Evolutionary conservation across 805 yeast genomes (phyloP).

Genomic region (Ogataea sp.): DNA sequence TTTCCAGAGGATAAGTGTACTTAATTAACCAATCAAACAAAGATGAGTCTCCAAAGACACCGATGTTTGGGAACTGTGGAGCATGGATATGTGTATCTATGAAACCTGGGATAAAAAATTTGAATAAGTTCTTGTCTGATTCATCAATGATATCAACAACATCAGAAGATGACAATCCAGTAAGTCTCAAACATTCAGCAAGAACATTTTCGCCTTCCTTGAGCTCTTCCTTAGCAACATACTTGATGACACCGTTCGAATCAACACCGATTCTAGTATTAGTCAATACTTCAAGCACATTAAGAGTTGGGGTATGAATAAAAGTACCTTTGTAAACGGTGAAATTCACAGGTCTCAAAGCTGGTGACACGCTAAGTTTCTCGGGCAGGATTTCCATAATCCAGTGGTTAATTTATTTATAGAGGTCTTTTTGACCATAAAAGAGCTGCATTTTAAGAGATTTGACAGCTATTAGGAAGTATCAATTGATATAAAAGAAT

Average conservation of each 20-base stretch:
- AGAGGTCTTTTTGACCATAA: too few relatives aligned
- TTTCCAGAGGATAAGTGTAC: conserved; percentile 87
- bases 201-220: neutral
- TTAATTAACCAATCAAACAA: conserved; percentile 81
- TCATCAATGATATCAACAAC: conserved; percentile 25
- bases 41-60: conserved; percentile 79
- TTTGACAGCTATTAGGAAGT: too few relatives aligned
- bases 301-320: conserved; percentile 61
- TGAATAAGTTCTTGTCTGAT: conserved; percentile 41
- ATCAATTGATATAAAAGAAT: too few relatives aligned
- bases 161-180: conserved; percentile 6
- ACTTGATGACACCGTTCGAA: conserved; percentile 43
- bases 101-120: conserved; percentile 77
- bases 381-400: conserved; percentile 3
- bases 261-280: conserved; percentile 60
- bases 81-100: conserved; percentile 82
- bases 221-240: conserved; percentile 7
- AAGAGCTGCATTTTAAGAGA: too few relatives aligned
- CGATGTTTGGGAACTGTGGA: conserved; percentile 74
- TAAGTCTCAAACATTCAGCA: neutral
- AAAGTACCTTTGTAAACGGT: conserved; percentile 62
- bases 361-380: conserved; percentile 9
- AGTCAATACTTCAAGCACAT: conserved; percentile 45
- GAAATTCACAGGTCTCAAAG: conserved; percentile 10
- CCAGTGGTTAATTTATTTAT: too few relatives aligned